phyloP scores from a whole-genome alignment of 768 basidiomycete species.

The Tricholoma bakamatsutake region DNA sequence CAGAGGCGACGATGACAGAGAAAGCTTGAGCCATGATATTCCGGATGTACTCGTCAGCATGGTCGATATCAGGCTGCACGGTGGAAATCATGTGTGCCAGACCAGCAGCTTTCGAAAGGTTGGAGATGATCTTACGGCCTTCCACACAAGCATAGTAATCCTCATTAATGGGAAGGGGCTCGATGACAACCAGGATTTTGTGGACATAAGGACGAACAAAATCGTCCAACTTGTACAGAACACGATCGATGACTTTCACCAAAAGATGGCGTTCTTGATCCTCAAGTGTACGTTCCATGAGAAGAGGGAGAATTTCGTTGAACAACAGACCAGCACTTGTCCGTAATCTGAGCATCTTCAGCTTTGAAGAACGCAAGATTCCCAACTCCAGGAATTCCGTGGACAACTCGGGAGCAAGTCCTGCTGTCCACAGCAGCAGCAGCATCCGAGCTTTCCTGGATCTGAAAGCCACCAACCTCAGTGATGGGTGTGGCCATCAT shows the following conservation, averaged over 20 bases:
- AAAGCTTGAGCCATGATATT: slow-evolving; percentile 99
- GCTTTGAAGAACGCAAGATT: slow-evolving; percentile 97
- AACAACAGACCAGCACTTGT: slow-evolving; percentile 98
- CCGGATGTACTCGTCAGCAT: slow-evolving; percentile 98
- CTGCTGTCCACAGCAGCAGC: slow-evolving; percentile 86
- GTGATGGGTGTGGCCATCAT: slow-evolving; percentile 50
- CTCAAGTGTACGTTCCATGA: slow-evolving; percentile 97
- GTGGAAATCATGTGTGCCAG: slow-evolving; percentile 99
- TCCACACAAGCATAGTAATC: slow-evolving; percentile 96
- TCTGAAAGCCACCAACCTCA: slow-evolving; percentile 85
- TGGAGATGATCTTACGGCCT: slow-evolving; percentile 98
- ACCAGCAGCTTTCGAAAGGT: slow-evolving; percentile 96
- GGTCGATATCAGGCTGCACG: slow-evolving; percentile 99
- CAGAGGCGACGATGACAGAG: slow-evolving; percentile 98
- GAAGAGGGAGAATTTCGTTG: slow-evolving; percentile 95
- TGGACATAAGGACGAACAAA: not conserved
- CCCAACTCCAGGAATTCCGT: slow-evolving; percentile 98
- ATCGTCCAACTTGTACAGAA: slow-evolving; percentile 98
- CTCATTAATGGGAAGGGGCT: slow-evolving; percentile 96
- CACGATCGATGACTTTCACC: slow-evolving; percentile 98
- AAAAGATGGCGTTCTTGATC: slow-evolving; percentile 97
- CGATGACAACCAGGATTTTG: slow-evolving; percentile 82
- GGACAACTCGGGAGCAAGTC: slow-evolving; percentile 86
- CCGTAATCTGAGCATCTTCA: slow-evolving; percentile 97
- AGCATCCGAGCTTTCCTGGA: slow-evolving; percentile 93